phyloP scores from a whole-genome alignment of 768 basidiomycete species.

The Leccinum fibrillosum region DNA sequence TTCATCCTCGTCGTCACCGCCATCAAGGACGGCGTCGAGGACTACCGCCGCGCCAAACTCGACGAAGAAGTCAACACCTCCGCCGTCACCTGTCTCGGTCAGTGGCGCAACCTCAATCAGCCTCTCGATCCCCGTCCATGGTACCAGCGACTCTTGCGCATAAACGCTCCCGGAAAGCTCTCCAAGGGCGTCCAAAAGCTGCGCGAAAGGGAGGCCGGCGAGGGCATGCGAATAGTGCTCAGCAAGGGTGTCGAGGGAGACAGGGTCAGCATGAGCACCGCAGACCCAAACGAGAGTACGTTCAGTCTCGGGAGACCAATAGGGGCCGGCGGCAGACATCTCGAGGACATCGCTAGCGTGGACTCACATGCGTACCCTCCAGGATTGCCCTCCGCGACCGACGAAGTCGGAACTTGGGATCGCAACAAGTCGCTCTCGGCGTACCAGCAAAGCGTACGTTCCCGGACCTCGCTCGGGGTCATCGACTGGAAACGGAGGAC shows the following conservation, averaged over 20 bases:
- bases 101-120: slow-evolving; percentile 90
- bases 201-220: slow-evolving; percentile 75
- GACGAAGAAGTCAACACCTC: slow-evolving; percentile 97
- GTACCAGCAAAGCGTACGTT: slow-evolving; percentile 57
- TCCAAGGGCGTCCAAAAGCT: slow-evolving; percentile 84
- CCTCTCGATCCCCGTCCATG: slow-evolving; percentile 69
- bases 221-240: slow-evolving; percentile 62
- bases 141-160: slow-evolving; percentile 68
- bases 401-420: slow-evolving; percentile 32
- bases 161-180: slow-evolving; percentile 71
- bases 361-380: slow-evolving; percentile 69
- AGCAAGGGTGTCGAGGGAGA: slow-evolving; percentile 38
- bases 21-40: slow-evolving; percentile 94
- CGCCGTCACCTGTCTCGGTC: slow-evolving; percentile 83
- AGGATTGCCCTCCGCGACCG: slow-evolving; percentile 26
- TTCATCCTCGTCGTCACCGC: slow-evolving; percentile 89
- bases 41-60: slow-evolving; percentile 82
- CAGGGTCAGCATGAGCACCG: slow-evolving; percentile 41
- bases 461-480: slow-evolving; percentile 62
- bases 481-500: slow-evolving; percentile 75
- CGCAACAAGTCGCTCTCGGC: slow-evolving; percentile 38
- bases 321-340: slow-evolving; percentile 47
- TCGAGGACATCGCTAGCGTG: slow-evolving; percentile 69
- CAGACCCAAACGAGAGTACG: slow-evolving; percentile 43
- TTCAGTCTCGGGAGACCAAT: slow-evolving; percentile 34